These are phyloP conservation scores for Apostasia shenzhenica DNA, from an alignment of 106 monocot genomes.

Conservation along the genomic window DNA sequence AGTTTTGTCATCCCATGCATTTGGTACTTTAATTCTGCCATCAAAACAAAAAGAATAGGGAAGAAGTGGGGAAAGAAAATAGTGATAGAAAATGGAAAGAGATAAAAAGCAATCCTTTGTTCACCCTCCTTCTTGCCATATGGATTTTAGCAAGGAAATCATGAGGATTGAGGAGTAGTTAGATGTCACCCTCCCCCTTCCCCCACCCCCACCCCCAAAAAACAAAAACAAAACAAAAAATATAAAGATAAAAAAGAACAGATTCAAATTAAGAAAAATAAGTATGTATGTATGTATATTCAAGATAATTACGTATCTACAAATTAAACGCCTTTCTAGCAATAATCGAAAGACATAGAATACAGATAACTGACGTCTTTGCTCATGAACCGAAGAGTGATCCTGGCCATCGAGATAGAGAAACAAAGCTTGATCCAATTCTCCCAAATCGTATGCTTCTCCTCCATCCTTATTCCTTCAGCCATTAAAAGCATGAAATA, in stretches of 20 bases:
- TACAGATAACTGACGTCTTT: constrained; percentile 35
- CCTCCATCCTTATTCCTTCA: constrained; percentile 37
- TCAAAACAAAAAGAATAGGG: constrained; percentile 3
- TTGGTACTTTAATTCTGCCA: constrained; percentile 1
- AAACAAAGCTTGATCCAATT: constrained; percentile 85
- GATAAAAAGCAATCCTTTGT: background rate
- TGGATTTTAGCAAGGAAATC: constrained; percentile 1
- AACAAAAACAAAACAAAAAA: too few species aligned
- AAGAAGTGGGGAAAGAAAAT: background rate
- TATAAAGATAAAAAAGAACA: too few species aligned
- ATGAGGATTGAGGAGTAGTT: background rate
- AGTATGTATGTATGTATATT: too few species aligned
- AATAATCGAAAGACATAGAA: too few species aligned
- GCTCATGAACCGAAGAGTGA: constrained; percentile 58
- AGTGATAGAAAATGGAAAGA: background rate
- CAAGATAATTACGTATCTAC: too few species aligned
- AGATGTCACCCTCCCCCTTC: background rate
- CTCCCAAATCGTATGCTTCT: constrained; percentile 59
- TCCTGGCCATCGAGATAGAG: constrained; percentile 81
- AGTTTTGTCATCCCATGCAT: background rate
- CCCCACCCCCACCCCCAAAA: too few species aligned
- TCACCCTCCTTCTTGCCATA: background rate
- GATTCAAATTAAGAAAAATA: too few species aligned
- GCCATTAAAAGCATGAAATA: background rate
- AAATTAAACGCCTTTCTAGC: too few species aligned